Evolutionary conservation across 495 filamentous ascomycete species (phyloP).

Genomic region (Neurospora sp.): DNA sequence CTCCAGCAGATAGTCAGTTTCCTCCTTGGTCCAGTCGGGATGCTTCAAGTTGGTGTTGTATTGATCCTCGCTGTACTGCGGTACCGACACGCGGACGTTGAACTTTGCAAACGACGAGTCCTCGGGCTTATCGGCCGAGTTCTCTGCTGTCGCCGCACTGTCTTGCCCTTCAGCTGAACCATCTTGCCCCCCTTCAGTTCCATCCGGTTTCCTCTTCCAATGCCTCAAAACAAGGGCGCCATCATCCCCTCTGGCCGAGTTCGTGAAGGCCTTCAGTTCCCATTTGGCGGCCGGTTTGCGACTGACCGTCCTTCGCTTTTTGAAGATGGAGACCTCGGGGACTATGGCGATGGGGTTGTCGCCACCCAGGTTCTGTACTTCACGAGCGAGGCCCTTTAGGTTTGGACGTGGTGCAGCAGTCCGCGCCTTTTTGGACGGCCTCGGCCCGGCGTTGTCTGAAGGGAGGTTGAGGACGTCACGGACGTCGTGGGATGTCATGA

Average conservation of each 20-base stretch:
- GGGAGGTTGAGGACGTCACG: conserved; percentile 84
- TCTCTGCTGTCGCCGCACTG: conserved; percentile 7
- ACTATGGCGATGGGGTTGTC: conserved; percentile 40
- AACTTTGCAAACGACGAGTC: conserved; percentile 63
- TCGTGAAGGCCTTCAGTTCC: conserved; percentile 43
- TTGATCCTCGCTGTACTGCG: conserved; percentile 74
- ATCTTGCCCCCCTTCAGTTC: conserved; percentile 18
- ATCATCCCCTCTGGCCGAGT: conserved; percentile 40
- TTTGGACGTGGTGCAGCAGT: conserved; percentile 55
- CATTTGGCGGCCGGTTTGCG: conserved; percentile 55
- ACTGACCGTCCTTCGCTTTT: conserved; percentile 38
- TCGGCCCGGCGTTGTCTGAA: conserved; percentile 45
- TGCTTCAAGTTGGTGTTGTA: conserved; percentile 66
- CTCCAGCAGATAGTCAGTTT: conserved; percentile 82
- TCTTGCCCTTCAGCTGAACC: conserved; percentile 7
- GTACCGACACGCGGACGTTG: conserved; percentile 65
- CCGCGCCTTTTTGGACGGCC: conserved; percentile 71
- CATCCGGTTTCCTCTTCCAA: conserved; percentile 43
- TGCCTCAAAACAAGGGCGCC: conserved; percentile 51
- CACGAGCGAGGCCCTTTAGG: conserved; percentile 46
- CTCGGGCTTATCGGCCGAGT: conserved; percentile 23
- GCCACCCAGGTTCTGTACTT: conserved; percentile 48
- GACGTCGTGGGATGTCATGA: conserved; percentile 71
- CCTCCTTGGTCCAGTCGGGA: conserved; percentile 75
- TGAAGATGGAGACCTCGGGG: conserved; percentile 34